Percentiles rank a stretch among this genome's conserved stretches.
Evolutionary conservation across 164 flowering plant genomes (phyloP).

Genomic region (Magnolia officinalis): DNA sequence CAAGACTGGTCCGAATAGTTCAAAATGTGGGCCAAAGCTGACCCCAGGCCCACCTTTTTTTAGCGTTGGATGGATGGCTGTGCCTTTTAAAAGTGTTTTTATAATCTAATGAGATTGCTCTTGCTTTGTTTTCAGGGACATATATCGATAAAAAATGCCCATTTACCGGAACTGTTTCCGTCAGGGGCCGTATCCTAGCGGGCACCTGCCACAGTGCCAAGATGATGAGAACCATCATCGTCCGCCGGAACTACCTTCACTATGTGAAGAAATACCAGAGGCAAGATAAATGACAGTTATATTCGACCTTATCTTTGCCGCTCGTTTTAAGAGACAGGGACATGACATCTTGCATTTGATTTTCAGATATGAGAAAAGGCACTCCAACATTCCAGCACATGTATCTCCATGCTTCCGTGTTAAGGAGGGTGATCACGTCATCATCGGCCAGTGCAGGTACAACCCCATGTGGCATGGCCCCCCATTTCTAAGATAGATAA

Average conservation of each 20-base stretch:
- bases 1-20: too few relatives aligned
- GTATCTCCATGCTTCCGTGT: slow-evolving; percentile 42
- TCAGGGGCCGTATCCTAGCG: slow-evolving; percentile 33
- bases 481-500: too few relatives aligned
- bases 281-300: neutral
- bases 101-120: too few relatives aligned
- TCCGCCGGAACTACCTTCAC: slow-evolving; percentile 30
- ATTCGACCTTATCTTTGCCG: too few relatives aligned
- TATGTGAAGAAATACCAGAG: slow-evolving; percentile 38
- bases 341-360: neutral
- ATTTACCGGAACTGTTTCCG: slow-evolving; percentile 32
- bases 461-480: neutral
- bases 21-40: too few relatives aligned
- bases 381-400: slow-evolving; percentile 38
- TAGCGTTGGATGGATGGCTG: too few relatives aligned
- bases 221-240: slow-evolving; percentile 37
- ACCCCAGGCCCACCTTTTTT: too few relatives aligned
- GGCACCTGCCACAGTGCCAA: slow-evolving; percentile 38
- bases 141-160: slow-evolving; percentile 40
- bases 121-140: slow-evolving; percentile 21
- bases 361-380: slow-evolving; percentile 38
- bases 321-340: too few relatives aligned
- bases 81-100: too few relatives aligned
- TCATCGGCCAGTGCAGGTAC: slow-evolving; percentile 37
- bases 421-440: slow-evolving; percentile 39